A percentile compares a stretch with the other conserved stretches of the same genome.
These are phyloP conservation scores for Medicago arabica DNA, from an alignment of 306 rosid genomes.

Conservation along the genomic window DNA sequence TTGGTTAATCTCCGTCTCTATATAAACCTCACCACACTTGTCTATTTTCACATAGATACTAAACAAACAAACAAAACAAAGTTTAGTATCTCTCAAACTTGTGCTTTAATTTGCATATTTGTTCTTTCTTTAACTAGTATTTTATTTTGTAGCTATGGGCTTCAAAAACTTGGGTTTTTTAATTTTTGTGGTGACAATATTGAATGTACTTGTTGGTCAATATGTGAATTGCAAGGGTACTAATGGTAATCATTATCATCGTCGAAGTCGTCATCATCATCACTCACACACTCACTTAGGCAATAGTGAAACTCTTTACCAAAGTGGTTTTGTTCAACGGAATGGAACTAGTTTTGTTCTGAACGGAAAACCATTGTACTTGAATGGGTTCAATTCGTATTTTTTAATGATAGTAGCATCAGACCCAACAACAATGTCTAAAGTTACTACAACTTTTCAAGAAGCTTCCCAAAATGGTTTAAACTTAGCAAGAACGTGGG, in stretches of 20 bases:
- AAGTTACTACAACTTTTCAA: conserved; percentile 46
- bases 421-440: conserved; percentile 48
- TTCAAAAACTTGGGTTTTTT: background rate
- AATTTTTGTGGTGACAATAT: background rate
- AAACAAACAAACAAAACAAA: background rate
- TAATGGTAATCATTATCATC: background rate
- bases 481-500: conserved; percentile 50
- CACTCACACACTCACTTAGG: background rate
- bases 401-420: conserved; percentile 64
- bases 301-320: background rate
- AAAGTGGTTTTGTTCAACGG: conserved; percentile 39
- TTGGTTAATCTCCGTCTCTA: background rate
- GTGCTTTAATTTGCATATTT: background rate
- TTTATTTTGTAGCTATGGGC: background rate
- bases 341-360: conserved; percentile 46
- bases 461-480: conserved; percentile 48
- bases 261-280: background rate
- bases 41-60: background rate
- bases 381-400: conserved; percentile 66
- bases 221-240: background rate
- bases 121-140: background rate
- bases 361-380: conserved; percentile 43
- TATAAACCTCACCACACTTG: background rate
- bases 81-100: background rate
- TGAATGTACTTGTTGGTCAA: background rate